A percentile compares a stretch with the other conserved stretches of the same genome.
These are phyloP conservation scores for Globisporangium takayamanum DNA, from an alignment of 352 stramenopile species.

Conservation along the genomic window DNA sequence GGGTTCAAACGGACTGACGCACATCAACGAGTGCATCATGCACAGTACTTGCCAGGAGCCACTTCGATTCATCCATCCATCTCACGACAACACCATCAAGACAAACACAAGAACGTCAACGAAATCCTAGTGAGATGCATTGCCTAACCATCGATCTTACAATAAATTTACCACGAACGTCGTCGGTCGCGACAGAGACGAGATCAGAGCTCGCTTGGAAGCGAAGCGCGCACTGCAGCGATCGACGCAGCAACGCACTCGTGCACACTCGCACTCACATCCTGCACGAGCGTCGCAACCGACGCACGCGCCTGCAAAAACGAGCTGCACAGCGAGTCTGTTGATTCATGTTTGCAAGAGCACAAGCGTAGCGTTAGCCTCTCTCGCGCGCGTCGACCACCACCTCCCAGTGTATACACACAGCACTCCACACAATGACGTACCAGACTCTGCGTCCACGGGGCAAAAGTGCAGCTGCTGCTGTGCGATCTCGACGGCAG, in stretches of 20 bases:
- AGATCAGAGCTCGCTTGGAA: conserved; percentile 8
- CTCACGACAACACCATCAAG: neutral
- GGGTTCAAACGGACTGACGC: neutral
- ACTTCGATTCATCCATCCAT: neutral
- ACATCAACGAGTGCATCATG: neutral
- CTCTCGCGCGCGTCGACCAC: neutral
- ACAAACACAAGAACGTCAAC: neutral
- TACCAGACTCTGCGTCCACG: conserved; percentile 29
- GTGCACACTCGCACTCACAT: conserved; percentile 20
- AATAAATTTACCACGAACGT: conserved; percentile 16
- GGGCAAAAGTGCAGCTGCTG: conserved; percentile 43
- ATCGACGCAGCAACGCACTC: conserved; percentile 13
- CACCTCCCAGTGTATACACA: neutral
- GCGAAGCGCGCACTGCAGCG: conserved; percentile 7
- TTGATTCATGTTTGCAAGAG: neutral
- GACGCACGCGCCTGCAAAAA: conserved; percentile 33
- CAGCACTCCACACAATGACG: conserved; percentile 4
- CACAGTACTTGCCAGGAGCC: neutral
- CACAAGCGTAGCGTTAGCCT: neutral
- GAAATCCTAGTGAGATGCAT: neutral
- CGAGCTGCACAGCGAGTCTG: conserved; percentile 18
- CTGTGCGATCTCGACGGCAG: conserved; percentile 42
- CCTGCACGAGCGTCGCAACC: conserved; percentile 25
- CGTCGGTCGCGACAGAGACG: neutral
- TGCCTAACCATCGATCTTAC: conserved; percentile 1